These are phyloP conservation scores for Kwoniella shandongensis DNA, from an alignment of 768 basidiomycete genomes.

Conservation along the genomic window DNA sequence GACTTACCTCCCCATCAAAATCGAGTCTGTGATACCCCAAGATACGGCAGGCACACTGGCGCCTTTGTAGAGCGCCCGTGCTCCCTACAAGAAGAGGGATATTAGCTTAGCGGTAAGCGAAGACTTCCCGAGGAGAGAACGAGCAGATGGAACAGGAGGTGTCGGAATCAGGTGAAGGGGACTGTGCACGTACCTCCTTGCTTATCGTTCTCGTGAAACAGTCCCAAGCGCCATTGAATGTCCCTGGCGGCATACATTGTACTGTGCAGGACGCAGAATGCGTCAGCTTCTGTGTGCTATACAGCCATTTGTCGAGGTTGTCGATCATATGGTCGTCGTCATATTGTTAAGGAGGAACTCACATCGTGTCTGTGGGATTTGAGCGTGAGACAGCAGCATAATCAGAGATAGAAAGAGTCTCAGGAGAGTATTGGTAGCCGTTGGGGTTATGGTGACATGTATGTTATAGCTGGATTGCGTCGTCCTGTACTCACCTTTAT, in stretches of 20 bases:
- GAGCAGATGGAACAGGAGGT: too few species aligned
- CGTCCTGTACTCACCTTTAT: conserved; percentile 46
- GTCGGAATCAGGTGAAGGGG: too few species aligned
- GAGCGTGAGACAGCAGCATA: conserved; percentile 2
- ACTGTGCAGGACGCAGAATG: conserved; percentile 16
- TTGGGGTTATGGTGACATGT: too few species aligned
- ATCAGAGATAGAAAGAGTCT: too few species aligned
- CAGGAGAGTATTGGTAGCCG: too few species aligned
- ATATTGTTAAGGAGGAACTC: conserved; percentile 1
- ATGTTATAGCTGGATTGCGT: too few species aligned
- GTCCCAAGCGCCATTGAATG: conserved; percentile 37
- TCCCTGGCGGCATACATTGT: conserved; percentile 44
- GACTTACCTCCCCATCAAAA: conserved; percentile 52
- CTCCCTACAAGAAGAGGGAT: conserved; percentile 25
- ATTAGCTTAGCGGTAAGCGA: background rate
- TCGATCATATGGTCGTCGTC: background rate
- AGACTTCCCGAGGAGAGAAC: too few species aligned
- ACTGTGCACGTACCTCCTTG: conserved; percentile 40
- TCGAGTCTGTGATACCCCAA: conserved; percentile 53
- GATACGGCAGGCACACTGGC: conserved; percentile 50
- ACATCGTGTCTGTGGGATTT: conserved; percentile 39
- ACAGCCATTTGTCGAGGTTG: too few species aligned
- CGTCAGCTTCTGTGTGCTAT: too few species aligned
- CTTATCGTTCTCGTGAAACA: conserved; percentile 36
- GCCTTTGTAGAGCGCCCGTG: conserved; percentile 48